Percentiles rank a stretch among this genome's conserved stretches.
Conservation (phyloP, 2,329 filamentous ascomycete species). For the Alternaria triticimaculans region DNA sequence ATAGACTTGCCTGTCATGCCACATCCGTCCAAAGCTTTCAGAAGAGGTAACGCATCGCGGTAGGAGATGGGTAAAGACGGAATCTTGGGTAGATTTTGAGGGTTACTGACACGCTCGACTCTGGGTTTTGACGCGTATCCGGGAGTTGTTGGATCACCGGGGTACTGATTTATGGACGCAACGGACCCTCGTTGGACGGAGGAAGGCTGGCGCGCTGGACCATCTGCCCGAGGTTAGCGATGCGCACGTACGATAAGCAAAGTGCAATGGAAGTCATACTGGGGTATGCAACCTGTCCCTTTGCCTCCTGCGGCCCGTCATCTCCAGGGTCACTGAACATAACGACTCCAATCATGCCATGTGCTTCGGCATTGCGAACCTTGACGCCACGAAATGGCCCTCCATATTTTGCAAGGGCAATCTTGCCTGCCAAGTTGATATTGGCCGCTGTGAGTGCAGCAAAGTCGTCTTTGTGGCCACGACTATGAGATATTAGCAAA, state of each 20-base stretch:
- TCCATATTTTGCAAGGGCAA: conserved; percentile 55
- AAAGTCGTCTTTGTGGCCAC: conserved; percentile 53
- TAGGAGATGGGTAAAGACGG: conserved; percentile 90
- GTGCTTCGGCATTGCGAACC: conserved; percentile 55
- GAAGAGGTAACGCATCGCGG: conserved; percentile 76
- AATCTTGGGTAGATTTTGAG: conserved; percentile 66
- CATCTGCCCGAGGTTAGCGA: conserved; percentile 48
- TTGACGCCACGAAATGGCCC: conserved; percentile 57
- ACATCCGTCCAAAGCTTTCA: conserved; percentile 81
- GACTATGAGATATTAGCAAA: conserved; percentile 23
- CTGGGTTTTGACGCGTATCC: conserved; percentile 85
- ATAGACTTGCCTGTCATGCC: conserved; percentile 63
- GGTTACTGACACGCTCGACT: conserved; percentile 67
- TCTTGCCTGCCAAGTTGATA: conserved; percentile 56
- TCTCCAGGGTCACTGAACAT: conserved; percentile 56
- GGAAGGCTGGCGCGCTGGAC: conserved; percentile 55
- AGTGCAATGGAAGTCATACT: conserved; percentile 41
- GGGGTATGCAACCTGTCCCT: conserved; percentile 41
- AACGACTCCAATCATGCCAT: conserved; percentile 53
- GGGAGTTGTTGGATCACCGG: conserved; percentile 49
- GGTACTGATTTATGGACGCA: conserved; percentile 67
- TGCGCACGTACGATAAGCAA: not conserved
- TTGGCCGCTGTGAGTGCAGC: conserved; percentile 49
- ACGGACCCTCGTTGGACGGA: conserved; percentile 56
- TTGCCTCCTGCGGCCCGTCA: conserved; percentile 51